Evolutionary conservation across 78 protist genomes (phyloP).

Genomic region (Tieghemostelium lacteum): DNA sequence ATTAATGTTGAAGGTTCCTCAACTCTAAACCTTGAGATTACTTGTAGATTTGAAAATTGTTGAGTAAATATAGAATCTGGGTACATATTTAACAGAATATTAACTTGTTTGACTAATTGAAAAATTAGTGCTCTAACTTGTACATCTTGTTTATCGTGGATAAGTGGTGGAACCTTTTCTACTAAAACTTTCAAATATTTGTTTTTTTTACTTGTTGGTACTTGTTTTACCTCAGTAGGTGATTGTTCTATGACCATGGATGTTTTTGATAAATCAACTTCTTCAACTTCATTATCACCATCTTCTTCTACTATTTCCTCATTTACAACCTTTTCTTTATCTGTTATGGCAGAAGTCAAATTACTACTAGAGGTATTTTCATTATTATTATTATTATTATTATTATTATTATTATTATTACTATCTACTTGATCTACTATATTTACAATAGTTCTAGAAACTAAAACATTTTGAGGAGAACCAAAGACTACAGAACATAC

Average conservation of each 20-base stretch:
- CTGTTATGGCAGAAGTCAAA: too few relatives aligned
- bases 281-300: too few relatives aligned
- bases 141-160: not conserved
- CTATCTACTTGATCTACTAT: not conserved
- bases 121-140: constrained; percentile 26
- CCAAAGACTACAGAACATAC: not conserved
- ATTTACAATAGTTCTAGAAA: not conserved
- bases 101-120: constrained; percentile 19
- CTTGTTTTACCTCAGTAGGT: not conserved
- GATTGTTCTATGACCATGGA: not conserved
- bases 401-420: too few relatives aligned
- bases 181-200: constrained; percentile 4
- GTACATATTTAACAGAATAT: not conserved
- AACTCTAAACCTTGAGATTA: not conserved
- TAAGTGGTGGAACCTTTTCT: not conserved
- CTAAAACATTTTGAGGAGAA: not conserved
- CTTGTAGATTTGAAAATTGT: not conserved
- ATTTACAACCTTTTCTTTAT: too few relatives aligned
- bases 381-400: too few relatives aligned
- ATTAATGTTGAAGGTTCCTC: constrained; percentile 8
- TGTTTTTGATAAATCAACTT: too few relatives aligned
- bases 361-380: too few relatives aligned
- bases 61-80: constrained; percentile 25
- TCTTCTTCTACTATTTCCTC: too few relatives aligned
- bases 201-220: not conserved